Base-by-base conservation (phyloP, 352 stramenopile species). In the Pseudoperonospora humuli region DNA sequence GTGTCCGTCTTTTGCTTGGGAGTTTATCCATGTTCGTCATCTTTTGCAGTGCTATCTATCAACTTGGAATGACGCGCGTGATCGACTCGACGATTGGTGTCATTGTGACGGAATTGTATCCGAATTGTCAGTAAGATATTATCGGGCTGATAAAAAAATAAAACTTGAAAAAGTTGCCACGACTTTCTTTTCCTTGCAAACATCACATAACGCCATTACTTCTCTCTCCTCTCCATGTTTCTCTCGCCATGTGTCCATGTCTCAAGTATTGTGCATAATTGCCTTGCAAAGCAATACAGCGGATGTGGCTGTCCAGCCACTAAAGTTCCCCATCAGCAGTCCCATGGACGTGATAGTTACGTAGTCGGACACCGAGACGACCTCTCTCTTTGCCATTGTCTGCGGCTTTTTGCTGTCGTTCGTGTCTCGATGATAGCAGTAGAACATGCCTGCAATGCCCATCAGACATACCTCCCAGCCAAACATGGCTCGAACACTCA, bases 311-410 rank as follows among this genome's bases (percentile, higher is more conserved):
- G 74, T 32, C 76, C 76, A 89, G 11, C 77, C 77, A 6, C 54
- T 67, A 34, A 79, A 28, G 34, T 86, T 84, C 10, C 77, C 77
- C 15, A 68, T 40, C 25, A 80, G 9, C 9, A 89, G 56, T 6
- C 77, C 77, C 29, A 81, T 67, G 39, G 57, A 67, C 20, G 72
- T 75, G 28, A 89, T 73, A 3, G 75, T 66, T 17, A 73, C 50
- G 47, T 89, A 89, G 45, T 89, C 77, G 9, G 75, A 84, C 31
- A 82, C 54, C 5, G 72, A 79, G 14, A 82, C 67, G 21, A 85
- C 49, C 27, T 86, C 76, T 45, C 59, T 67, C 43, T 52, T 50
- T 17, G 39, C 11, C 38, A 48, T 53, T 9, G 44, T 39, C 31
- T 48, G 45, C 13, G 58, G 29, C 7, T 61, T 39, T 2, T 19